A percentile compares a stretch with the other conserved stretches of the same genome.
Evolutionary conservation across 2,329 filamentous ascomycete species (phyloP).

Genomic region (Alternaria atra): DNA sequence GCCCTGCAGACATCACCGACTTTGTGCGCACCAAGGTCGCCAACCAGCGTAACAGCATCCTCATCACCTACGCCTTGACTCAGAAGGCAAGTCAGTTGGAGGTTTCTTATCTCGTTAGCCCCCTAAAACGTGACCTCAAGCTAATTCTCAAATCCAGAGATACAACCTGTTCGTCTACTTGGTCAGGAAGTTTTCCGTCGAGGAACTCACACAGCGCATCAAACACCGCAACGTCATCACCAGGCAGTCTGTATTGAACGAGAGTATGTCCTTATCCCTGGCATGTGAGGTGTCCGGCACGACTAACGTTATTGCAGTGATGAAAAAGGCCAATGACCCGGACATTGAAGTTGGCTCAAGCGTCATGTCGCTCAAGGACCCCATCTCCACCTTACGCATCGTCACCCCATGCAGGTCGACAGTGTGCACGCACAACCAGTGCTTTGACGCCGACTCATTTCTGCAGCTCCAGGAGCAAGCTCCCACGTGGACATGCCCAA

Average conservation of each 20-base stretch:
- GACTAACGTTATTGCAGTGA: conserved; percentile 64
- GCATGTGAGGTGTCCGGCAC: not conserved
- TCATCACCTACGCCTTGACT: conserved; percentile 92
- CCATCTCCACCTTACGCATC: conserved; percentile 85
- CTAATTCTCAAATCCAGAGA: conserved; percentile 44
- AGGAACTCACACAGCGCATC: conserved; percentile 74
- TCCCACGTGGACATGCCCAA: conserved; percentile 94
- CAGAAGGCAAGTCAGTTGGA: conserved; percentile 70
- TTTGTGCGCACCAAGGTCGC: conserved; percentile 73
- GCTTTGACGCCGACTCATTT: conserved; percentile 93
- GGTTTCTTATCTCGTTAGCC: conserved; percentile 33
- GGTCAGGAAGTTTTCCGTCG: conserved; percentile 76
- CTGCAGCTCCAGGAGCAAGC: conserved; percentile 94
- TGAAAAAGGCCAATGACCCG: conserved; percentile 80
- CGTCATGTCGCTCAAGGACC: conserved; percentile 91
- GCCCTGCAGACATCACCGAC: conserved; percentile 88
- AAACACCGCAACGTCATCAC: conserved; percentile 75
- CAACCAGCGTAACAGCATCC: conserved; percentile 77
- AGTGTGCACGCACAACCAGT: conserved; percentile 87
- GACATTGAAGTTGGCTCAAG: conserved; percentile 91
- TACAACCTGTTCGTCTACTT: conserved; percentile 72
- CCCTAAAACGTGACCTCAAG: not conserved
- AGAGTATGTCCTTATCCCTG: conserved; percentile 65
- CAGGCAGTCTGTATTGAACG: conserved; percentile 80
- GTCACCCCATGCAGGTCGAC: conserved; percentile 80